Percentiles rank a stretch among this genome's conserved stretches.
Evolutionary conservation across 192 early-diverging fungal species (phyloP).

Genomic region (Umbelopsis isabellina): DNA sequence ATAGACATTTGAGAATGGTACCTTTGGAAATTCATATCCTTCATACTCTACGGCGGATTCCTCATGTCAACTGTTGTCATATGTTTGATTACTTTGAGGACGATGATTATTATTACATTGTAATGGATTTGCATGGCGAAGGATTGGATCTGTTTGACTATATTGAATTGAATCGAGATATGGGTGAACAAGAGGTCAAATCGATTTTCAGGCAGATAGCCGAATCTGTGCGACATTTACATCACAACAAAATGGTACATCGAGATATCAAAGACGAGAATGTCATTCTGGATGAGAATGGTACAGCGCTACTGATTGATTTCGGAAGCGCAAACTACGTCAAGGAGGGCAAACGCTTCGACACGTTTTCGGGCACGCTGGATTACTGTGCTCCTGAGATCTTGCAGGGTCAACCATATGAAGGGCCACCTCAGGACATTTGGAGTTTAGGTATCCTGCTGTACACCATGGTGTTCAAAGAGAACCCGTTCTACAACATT

Average conservation of each 20-base stretch:
- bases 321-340: slow-evolving; percentile 83
- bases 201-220: slow-evolving; percentile 47
- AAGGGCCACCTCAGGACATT: slow-evolving; percentile 90
- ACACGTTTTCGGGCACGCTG: slow-evolving; percentile 82
- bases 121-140: slow-evolving; percentile 58
- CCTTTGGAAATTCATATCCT: slow-evolving; percentile 78
- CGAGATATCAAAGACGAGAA: slow-evolving; percentile 92
- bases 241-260: slow-evolving; percentile 62
- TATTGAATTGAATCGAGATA: slow-evolving; percentile 49
- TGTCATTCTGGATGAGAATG: slow-evolving; percentile 65
- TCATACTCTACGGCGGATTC: slow-evolving; percentile 48
- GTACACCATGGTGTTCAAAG: slow-evolving; percentile 75
- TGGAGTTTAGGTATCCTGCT: slow-evolving; percentile 87
- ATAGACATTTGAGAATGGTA: slow-evolving; percentile 57
- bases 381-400: slow-evolving; percentile 85
- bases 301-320: slow-evolving; percentile 75
- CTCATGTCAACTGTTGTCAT: slow-evolving; percentile 53
- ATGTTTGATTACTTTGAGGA: slow-evolving; percentile 71
- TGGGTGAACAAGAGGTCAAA: slow-evolving; percentile 41
- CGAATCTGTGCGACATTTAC: slow-evolving; percentile 48
- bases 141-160: slow-evolving; percentile 57
- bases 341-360: slow-evolving; percentile 55
- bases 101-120: slow-evolving; percentile 64
- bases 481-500: slow-evolving; percentile 67
- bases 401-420: slow-evolving; percentile 79